phyloP scores from a whole-genome alignment of 306 rosid genomes.

The Quercus berberidifolia region DNA sequence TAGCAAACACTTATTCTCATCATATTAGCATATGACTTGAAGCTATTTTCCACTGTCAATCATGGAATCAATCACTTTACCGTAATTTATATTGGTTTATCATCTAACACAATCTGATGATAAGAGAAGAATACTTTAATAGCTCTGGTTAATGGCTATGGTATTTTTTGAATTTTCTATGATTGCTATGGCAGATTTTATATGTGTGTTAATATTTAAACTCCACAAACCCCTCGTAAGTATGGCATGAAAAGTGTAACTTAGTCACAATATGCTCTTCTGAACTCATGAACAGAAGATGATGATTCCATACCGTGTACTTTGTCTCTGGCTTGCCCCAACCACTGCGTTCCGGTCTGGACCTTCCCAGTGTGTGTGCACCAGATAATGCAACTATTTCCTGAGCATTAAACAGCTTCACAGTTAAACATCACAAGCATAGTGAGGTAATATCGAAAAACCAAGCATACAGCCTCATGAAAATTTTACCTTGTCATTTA shows the following conservation, averaged over 20 bases:
- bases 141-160: neutral
- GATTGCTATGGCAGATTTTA: neutral
- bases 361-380: slow-evolving; percentile 90
- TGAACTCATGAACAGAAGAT: neutral
- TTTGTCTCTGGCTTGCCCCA: slow-evolving; percentile 99
- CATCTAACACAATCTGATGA: neutral
- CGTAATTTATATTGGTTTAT: neutral
- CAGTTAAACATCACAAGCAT: slow-evolving; percentile 21
- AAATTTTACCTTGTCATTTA: slow-evolving; percentile 69
- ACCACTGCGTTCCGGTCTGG: slow-evolving; percentile 97
- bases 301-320: slow-evolving; percentile 61
- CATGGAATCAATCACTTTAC: neutral
- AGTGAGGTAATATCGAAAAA: neutral
- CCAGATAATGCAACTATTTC: slow-evolving; percentile 98
- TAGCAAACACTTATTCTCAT: neutral
- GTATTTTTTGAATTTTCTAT: neutral
- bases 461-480: neutral
- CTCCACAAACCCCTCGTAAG: neutral
- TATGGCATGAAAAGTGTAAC: neutral
- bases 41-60: neutral
- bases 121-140: neutral
- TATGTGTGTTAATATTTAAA: neutral
- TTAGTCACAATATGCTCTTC: neutral
- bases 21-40: neutral
- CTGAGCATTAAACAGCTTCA: slow-evolving; percentile 41